Base-by-base conservation (phyloP, 164 flowering plant genomes). In the Vitis rotundifolia region DNA sequence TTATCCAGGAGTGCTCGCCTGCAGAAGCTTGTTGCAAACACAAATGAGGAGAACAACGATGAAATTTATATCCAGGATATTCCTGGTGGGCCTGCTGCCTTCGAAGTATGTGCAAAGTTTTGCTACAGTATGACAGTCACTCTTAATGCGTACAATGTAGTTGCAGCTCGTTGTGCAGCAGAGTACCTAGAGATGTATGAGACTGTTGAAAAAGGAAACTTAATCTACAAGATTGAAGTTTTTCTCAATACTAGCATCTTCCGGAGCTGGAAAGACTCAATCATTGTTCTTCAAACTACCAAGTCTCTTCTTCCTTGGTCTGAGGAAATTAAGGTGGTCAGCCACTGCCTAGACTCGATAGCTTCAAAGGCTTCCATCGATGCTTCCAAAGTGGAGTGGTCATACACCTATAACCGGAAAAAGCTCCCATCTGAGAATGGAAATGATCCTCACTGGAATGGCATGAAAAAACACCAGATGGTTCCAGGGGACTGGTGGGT, bases 401-500 rank as follows among this genome's bases (percentile, higher is more conserved):
- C 97, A 1, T 91, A 91, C 78, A 85, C 89, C 15, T 91, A 88
- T 66, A 89, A 86, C 69, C 78, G 83, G 53, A 86, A 84, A 68
- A 87, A 89, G 72, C 88, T 85, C 11, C 80, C 86, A 51, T 80
- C 84, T 0, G 90, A 87, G 61, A 86, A 82, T 52, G 87, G 85
- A 47, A 77, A 59, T 50, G 89, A 87, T 47, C 68, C 73, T 3
- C 72, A 75, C 3, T 81, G 85, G 81, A 89, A 83, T 37, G 85
- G 86, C 19, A 83, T 83, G 62, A 83, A 76, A 55, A 79, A 78
- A 76, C 77, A 73, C 2, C 85, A 60, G 51, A 53, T 54, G 8
- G 92, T 90, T 49, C 92, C 95, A 44, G 77, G 77, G 49, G 97
- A 91, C 70, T 91, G 97, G 97, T 89, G 97, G 94, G 91, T 88